These are phyloP conservation scores for Backusella mclennaniae DNA, from an alignment of 192 early-diverging fungal species.

Conservation along the genomic window DNA sequence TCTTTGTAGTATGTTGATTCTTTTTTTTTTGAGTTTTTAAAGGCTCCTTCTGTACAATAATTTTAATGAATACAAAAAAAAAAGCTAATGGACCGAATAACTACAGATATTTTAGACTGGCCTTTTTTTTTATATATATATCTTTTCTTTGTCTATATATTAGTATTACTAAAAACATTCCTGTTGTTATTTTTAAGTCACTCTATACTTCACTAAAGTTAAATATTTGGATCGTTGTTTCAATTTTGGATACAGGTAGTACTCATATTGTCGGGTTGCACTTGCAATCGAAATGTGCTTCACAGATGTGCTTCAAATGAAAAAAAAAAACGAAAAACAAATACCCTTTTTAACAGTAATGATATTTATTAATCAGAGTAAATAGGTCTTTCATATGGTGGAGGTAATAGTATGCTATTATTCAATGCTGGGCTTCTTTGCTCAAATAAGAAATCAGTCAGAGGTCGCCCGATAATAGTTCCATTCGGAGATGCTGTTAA, in stretches of 20 bases:
- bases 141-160: background rate
- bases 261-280: background rate
- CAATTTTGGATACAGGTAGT: background rate
- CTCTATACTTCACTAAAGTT: no score
- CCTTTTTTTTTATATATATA: background rate
- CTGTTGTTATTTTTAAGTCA: background rate
- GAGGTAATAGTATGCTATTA: background rate
- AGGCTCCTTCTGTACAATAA: no score
- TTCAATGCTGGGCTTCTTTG: background rate
- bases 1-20: no score
- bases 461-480: slow-evolving; percentile 16
- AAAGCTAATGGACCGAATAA: slow-evolving; percentile 13
- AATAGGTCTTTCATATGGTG: background rate
- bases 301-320: no score
- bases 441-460: slow-evolving; percentile 25
- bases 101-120: slow-evolving; percentile 10
- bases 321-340: no score
- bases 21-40: no score
- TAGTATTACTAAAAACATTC: no score
- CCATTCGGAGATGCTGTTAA: background rate
- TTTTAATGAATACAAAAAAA: background rate
- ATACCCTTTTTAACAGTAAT: background rate
- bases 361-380: background rate
- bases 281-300: background rate
- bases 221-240: background rate